These are phyloP conservation scores for Colletotrichum lini DNA, from an alignment of 2,329 filamentous ascomycete species.

Conservation along the genomic window DNA sequence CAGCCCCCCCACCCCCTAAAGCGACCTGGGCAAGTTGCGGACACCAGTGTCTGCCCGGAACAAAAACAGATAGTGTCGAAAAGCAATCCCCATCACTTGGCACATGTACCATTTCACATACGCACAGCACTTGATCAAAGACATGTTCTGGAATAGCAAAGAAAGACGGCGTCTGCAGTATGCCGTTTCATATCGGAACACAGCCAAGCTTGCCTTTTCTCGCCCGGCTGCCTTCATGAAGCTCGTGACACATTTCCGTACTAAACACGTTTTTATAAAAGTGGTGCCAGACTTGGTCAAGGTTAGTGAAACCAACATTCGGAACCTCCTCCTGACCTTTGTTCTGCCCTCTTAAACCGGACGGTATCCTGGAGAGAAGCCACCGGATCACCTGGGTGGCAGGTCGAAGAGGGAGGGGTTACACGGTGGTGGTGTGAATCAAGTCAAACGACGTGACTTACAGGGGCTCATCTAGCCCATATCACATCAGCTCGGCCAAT, in stretches of 20 bases:
- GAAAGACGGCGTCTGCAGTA: too few relatives aligned
- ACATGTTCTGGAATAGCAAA: too few relatives aligned
- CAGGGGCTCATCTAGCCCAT: conserved; percentile 20
- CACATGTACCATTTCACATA: too few relatives aligned
- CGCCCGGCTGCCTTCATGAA: too few relatives aligned
- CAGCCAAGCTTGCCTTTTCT: too few relatives aligned
- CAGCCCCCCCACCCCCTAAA: too few relatives aligned
- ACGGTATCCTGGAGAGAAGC: conserved; percentile 37
- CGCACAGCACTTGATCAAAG: too few relatives aligned
- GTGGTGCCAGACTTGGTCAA: neutral
- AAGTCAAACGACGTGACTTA: conserved; percentile 30
- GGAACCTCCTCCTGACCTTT: conserved; percentile 31
- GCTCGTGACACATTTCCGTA: too few relatives aligned
- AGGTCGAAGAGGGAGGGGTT: conserved; percentile 24
- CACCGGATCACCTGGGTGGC: conserved; percentile 39
- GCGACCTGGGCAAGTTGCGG: conserved; percentile 2
- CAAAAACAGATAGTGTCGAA: too few relatives aligned
- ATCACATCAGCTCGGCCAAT: conserved; percentile 38
- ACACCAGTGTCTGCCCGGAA: neutral
- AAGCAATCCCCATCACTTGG: too few relatives aligned
- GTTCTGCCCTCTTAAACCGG: conserved; percentile 4
- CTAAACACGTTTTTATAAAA: neutral
- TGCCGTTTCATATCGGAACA: too few relatives aligned
- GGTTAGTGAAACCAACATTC: neutral
- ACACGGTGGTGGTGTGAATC: conserved; percentile 36